Evolutionary conservation across 768 basidiomycete species (phyloP), one percentile per base, ranked within the genome.

Genomic region (Calocybe gangraenosa): DNA sequence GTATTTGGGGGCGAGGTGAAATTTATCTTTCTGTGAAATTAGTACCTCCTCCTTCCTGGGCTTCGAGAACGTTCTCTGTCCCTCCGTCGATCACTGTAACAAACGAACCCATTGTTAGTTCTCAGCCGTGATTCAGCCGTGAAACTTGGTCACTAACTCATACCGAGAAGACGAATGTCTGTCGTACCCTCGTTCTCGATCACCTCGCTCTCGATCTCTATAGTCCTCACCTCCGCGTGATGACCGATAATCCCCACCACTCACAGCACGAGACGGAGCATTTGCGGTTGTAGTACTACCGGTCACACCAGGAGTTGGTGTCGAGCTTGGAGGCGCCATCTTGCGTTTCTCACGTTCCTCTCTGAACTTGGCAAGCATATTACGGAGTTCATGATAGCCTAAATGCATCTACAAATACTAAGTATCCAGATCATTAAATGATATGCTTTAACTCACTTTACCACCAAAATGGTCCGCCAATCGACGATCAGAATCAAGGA

Each of bases 401-500:
- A 98, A 67, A 74, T 98, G 96, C 91, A 99, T 95, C 96, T 97
- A 64, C 43, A 57, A 48, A 48, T 58, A 55, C 54, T 55, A 49
- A 48, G 22, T 37, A 23, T 61, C 56, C 56, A 49, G 51, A 55
- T 39, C 43, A 49, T 20, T 37, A 37, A 38, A 43, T 54, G 45
- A 46, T 43, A 23, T 36, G 44, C 25, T 39, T 23, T 15, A 50
- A 66, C 86, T 65, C 58, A 91, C 95, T 75, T 99, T 99, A 59
- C 96, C 96, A 67, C 96, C 96, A 73, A 99, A 99, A 67, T 99
- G 96, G 73, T 99, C 96, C 41, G 96, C 96, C 49, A 99, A 73
- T 63, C 96, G 92, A 64, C 95, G 84, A 73, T 99, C 96, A 47
- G 95, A 97, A 68, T 99, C 96, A 38, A 98, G 76, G 30, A 99